Evolutionary conservation across 2,329 filamentous ascomycete species (phyloP).

Genomic region (Orbilia blumenaviensis): DNA sequence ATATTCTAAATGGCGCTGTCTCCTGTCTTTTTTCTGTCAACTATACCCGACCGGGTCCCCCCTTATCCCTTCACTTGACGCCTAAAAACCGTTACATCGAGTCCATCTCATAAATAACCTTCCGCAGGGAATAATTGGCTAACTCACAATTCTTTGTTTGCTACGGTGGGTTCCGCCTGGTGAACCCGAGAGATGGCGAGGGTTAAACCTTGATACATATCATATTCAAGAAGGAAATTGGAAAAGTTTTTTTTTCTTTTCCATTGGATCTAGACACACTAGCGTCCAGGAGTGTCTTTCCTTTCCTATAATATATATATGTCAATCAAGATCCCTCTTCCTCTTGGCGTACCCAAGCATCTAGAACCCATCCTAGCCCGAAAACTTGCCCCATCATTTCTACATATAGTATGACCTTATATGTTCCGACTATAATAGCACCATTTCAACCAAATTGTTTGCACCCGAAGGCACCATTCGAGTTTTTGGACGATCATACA

Average conservation of each 20-base stretch:
- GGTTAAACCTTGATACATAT: constrained; percentile 47
- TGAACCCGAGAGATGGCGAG: constrained; percentile 20
- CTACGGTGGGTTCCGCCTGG: constrained; percentile 33
- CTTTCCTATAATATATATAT: constrained; percentile 34
- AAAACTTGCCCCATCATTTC: constrained; percentile 2
- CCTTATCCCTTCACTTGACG: constrained; percentile 22
- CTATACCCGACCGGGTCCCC: not conserved
- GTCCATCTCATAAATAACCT: constrained; percentile 14
- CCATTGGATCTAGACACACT: constrained; percentile 2
- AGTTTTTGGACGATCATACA: constrained; percentile 49
- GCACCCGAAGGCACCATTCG: constrained; percentile 41
- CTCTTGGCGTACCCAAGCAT: constrained; percentile 36
- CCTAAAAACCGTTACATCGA: not conserved
- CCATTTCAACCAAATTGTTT: constrained; percentile 49
- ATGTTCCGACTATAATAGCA: constrained; percentile 48
- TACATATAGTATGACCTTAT: constrained; percentile 51
- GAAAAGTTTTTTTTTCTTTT: constrained; percentile 13
- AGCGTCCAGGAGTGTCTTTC: constrained; percentile 9
- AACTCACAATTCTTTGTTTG: constrained; percentile 27
- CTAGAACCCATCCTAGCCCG: constrained; percentile 8
- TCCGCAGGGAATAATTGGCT: constrained; percentile 1
- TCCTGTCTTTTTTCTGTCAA: not conserved
- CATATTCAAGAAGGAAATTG: constrained; percentile 41
- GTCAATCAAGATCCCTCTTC: constrained; percentile 19
- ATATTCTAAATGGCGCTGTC: constrained; percentile 4